phyloP scores from a whole-genome alignment of 2,329 filamentous ascomycete genomes.

The Mollisia scopiformis region DNA sequence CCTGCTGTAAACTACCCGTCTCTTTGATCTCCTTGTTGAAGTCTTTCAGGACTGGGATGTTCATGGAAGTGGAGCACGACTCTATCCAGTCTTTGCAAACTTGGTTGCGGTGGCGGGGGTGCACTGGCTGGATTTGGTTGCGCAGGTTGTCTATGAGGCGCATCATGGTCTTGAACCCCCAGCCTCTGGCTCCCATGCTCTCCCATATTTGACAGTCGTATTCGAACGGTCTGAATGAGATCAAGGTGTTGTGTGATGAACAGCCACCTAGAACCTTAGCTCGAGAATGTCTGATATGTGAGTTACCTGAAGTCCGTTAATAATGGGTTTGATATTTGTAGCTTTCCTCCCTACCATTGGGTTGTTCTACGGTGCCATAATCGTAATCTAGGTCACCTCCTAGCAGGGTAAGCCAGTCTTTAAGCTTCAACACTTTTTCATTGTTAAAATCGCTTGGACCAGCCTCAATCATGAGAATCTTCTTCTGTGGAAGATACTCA shows the following conservation, averaged over 20 bases:
- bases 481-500: constrained; percentile 82
- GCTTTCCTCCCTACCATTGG: constrained; percentile 71
- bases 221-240: constrained; percentile 89
- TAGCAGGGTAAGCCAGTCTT: constrained; percentile 83
- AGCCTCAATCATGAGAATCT: constrained; percentile 82
- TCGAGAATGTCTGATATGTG: constrained; percentile 86
- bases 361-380: constrained; percentile 84
- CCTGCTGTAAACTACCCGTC: constrained; percentile 72
- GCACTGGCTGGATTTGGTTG: constrained; percentile 89
- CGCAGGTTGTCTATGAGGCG: constrained; percentile 80
- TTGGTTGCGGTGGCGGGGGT: constrained; percentile 84
- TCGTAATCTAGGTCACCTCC: constrained; percentile 91
- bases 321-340: not conserved
- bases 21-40: constrained; percentile 84
- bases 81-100: constrained; percentile 89
- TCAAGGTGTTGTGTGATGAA: constrained; percentile 92
- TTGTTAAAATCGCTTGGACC: constrained; percentile 90
- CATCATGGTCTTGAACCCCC: constrained; percentile 85
- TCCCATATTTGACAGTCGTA: constrained; percentile 89
- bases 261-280: constrained; percentile 92
- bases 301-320: constrained; percentile 66
- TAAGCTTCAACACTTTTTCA: constrained; percentile 82
- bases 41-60: constrained; percentile 80
- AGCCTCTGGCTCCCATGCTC: constrained; percentile 78
- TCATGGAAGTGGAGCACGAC: constrained; percentile 76